A percentile compares a stretch with the other conserved stretches of the same genome.
These are phyloP conservation scores for Mycosphaerelloides madeirae DNA, from an alignment of 2,329 filamentous ascomycete species.

Conservation along the genomic window DNA sequence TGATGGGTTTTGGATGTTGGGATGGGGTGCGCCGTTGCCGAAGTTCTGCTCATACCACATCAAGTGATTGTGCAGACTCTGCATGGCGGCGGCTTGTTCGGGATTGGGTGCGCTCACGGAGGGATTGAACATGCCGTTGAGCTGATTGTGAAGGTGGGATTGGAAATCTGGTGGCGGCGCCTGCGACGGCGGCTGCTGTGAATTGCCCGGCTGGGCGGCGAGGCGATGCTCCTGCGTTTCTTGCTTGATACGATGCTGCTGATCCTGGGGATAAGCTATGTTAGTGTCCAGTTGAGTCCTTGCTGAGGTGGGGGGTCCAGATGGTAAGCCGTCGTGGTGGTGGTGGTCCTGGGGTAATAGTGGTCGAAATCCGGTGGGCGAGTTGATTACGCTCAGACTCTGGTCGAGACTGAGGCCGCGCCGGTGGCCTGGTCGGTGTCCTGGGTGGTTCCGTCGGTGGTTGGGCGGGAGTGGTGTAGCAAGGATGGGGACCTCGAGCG, in stretches of 20 bases:
- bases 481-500: conserved; percentile 72
- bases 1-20: conserved; percentile 11
- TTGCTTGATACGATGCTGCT: conserved; percentile 73
- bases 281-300: conserved; percentile 49
- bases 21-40: conserved; percentile 12
- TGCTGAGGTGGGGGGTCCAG: conserved; percentile 20
- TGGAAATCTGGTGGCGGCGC: conserved; percentile 35
- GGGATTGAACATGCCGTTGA: conserved; percentile 32
- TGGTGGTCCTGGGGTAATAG: conserved; percentile 46
- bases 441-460: conserved; percentile 46
- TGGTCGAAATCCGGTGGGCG: conserved; percentile 44
- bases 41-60: conserved; percentile 28
- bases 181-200: conserved; percentile 17
- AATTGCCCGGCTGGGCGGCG: conserved; percentile 67
- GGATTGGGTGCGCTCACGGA: conserved; percentile 18
- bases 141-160: conserved; percentile 51
- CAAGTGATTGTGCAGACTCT: conserved; percentile 29
- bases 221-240: conserved; percentile 85
- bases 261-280: conserved; percentile 58
- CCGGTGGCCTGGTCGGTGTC: conserved; percentile 55
- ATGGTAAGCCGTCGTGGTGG: conserved; percentile 26
- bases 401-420: conserved; percentile 82
- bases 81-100: conserved; percentile 22
- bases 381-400: conserved; percentile 30
- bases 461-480: conserved; percentile 54